Base-by-base conservation (phyloP, 2,329 filamentous ascomycete genomes). In the Colletotrichum musae region DNA sequence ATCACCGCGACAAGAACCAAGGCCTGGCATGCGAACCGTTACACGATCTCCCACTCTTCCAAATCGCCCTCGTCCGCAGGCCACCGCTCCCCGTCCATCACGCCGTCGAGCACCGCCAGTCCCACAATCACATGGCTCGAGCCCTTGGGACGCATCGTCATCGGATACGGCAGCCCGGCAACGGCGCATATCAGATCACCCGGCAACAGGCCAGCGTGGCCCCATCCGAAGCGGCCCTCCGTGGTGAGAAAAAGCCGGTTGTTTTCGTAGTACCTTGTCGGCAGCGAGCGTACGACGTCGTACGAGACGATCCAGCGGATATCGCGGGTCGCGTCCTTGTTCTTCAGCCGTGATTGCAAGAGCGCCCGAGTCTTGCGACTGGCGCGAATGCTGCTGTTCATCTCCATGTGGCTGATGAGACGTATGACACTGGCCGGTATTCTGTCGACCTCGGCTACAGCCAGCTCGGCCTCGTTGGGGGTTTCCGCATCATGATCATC, bases 1-100 rank as follows among this genome's bases (percentile, higher is more conserved):
- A 21, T 21, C 21, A 21, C 21, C 21, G 21, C 21, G 21, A 21
- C 3, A 21, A 21, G 21, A 21, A 21, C 21, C 21, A 21, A 21
- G 21, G 21, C 21, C 21, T 21, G 3, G 21, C 21, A 4, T 10
- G 10, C 32, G 9, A 36, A 36, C 1, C 32, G 10, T 53, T 6
- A 53, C 26, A 53, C 51, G n/a, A 53, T 36, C 16, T 36, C 51
- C 51, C 51, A 53, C n/a, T 36, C 15, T 9, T 16, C 15, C 51
- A 53, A 36, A 1, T 18, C n/a, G 24, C 28, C 9, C 51, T 53
- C 26, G 16, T 53, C 51, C 51, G 6, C 3, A 7, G 28, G 51
- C 51, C 51, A 53, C 6, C 32, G 13, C 26, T 39, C 28, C 16
- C 45, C n/a, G 4, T n/a, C 6, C 26, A 53, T 18, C 26, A 18